These are phyloP conservation scores for Chaetomium cochliodes DNA, from an alignment of 495 filamentous ascomycete genomes.

Conservation along the genomic window DNA sequence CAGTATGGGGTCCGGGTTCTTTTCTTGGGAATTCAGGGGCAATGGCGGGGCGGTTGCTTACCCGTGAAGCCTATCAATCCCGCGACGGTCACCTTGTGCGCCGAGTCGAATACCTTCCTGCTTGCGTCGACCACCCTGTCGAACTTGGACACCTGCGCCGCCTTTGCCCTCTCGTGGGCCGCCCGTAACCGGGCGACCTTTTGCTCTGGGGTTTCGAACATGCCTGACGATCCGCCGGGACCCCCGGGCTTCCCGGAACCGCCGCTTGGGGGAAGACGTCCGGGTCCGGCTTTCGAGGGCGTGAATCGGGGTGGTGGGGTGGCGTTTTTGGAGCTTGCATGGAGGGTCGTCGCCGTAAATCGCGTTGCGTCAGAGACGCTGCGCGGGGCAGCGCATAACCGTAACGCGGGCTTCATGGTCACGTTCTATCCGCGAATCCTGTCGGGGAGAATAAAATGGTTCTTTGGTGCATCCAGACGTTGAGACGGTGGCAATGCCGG, in stretches of 20 bases:
- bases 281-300: not conserved
- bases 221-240: constrained; percentile 1
- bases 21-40: not conserved
- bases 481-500: not conserved
- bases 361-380: constrained; percentile 90
- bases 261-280: not conserved
- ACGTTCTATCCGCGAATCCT: not conserved
- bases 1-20: not conserved
- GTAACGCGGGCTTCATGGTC: constrained; percentile 18
- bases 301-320: constrained; percentile 32
- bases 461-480: not conserved
- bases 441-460: not conserved
- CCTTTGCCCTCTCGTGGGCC: constrained; percentile 67
- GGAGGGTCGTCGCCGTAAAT: constrained; percentile 89
- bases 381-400: constrained; percentile 62
- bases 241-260: constrained; percentile 17
- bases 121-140: constrained; percentile 69
- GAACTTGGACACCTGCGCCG: constrained; percentile 61
- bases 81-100: constrained; percentile 74
- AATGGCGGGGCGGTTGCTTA: constrained; percentile 45
- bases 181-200: constrained; percentile 84
- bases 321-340: constrained; percentile 69
- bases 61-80: constrained; percentile 76
- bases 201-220: constrained; percentile 77
- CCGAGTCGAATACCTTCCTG: constrained; percentile 73